phyloP scores from a whole-genome alignment of 202 grass and related monocot genomes.

The Schoenoplectus tabernaemontani region DNA sequence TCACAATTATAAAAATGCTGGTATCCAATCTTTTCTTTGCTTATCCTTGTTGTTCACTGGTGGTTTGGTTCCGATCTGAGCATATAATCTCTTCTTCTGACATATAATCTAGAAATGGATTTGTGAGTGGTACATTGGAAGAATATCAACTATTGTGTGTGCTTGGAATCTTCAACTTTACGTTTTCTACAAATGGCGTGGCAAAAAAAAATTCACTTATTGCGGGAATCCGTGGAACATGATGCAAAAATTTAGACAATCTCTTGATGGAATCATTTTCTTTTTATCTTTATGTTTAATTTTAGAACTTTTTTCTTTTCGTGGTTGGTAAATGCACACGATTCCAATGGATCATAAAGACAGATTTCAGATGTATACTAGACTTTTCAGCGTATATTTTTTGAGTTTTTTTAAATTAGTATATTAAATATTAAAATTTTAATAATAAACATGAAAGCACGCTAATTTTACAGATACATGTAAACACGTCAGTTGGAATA shows the following conservation, averaged over 20 bases:
- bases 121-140: background rate
- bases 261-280: background rate
- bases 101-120: background rate
- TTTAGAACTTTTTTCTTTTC: background rate
- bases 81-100: no score
- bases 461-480: no score
- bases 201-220: background rate
- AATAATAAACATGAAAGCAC: no score
- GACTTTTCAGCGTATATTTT: background rate
- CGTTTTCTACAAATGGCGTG: background rate
- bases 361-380: background rate
- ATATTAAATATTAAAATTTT: no score
- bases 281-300: background rate
- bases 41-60: background rate
- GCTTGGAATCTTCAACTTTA: constrained; percentile 1
- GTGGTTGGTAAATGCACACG: background rate
- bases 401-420: no score
- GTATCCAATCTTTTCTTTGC: background rate
- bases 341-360: background rate
- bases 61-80: background rate
- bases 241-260: background rate
- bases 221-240: background rate
- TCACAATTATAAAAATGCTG: background rate
- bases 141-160: background rate
- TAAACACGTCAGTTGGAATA: no score